Evolutionary conservation across 768 basidiomycete species (phyloP).

Genomic region (Crucibulum laeve): DNA sequence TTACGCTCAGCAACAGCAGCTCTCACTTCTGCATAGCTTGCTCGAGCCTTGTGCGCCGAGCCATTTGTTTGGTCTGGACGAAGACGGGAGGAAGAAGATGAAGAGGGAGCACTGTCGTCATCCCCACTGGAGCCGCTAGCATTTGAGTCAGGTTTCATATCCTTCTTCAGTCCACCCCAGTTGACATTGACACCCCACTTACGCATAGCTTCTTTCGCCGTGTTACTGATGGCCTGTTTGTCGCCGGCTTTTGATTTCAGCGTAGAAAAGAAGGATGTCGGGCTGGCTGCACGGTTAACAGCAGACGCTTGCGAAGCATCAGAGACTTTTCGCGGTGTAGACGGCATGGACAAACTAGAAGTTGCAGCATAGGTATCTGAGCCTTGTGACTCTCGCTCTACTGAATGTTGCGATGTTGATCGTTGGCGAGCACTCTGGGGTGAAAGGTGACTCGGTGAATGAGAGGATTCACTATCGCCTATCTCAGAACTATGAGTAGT

Average conservation of each 20-base stretch:
- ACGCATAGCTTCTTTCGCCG: slow-evolving; percentile 84
- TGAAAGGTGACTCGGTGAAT: not conserved
- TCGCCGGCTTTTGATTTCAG: slow-evolving; percentile 75
- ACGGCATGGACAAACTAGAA: slow-evolving; percentile 16
- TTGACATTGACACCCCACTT: slow-evolving; percentile 88
- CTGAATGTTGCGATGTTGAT: slow-evolving; percentile 43
- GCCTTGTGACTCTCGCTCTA: slow-evolving; percentile 26
- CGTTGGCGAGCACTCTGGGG: slow-evolving; percentile 26
- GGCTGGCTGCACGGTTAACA: slow-evolving; percentile 35
- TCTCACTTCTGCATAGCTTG: slow-evolving; percentile 70
- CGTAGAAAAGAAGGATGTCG: slow-evolving; percentile 71
- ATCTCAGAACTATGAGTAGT: slow-evolving; percentile 9
- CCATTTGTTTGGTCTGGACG: slow-evolving; percentile 18
- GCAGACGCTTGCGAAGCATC: slow-evolving; percentile 18
- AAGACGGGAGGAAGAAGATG: slow-evolving; percentile 23
- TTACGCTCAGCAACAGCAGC: slow-evolving; percentile 71
- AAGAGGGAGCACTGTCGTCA: slow-evolving; percentile 33
- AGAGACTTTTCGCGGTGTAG: slow-evolving; percentile 30
- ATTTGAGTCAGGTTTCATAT: slow-evolving; percentile 26
- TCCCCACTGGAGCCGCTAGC: slow-evolving; percentile 29
- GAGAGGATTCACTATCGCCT: slow-evolving; percentile 10
- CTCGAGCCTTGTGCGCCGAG: slow-evolving; percentile 36
- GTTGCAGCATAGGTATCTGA: slow-evolving; percentile 10
- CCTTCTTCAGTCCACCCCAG: slow-evolving; percentile 66
- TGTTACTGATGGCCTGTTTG: slow-evolving; percentile 81